phyloP scores from a whole-genome alignment of 257 asterid genomes.

The Forsythia suspensa region DNA sequence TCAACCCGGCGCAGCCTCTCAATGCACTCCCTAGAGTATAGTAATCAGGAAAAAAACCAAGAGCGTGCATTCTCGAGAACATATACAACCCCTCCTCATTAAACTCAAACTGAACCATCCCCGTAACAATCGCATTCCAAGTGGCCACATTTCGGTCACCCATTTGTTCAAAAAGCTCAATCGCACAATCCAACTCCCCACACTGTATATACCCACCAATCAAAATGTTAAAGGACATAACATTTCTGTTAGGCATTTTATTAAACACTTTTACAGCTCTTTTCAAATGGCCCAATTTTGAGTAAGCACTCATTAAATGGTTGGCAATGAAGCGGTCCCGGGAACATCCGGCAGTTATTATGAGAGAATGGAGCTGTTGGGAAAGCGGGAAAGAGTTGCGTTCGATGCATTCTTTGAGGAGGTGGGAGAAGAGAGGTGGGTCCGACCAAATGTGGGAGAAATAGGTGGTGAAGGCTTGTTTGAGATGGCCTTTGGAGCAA shows the following conservation, averaged over 20 bases:
- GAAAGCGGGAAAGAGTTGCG: constrained; percentile 41
- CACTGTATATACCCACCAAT: constrained; percentile 68
- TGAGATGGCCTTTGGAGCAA: constrained; percentile 52
- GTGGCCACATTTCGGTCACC: constrained; percentile 68
- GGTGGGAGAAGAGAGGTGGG: constrained; percentile 60
- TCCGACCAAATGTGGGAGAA: constrained; percentile 44
- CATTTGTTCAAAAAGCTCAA: constrained; percentile 65
- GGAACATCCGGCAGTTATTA: constrained; percentile 52
- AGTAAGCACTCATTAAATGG: constrained; percentile 60
- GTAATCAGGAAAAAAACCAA: constrained; percentile 64
- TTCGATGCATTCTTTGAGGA: constrained; percentile 63
- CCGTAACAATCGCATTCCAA: constrained; percentile 86
- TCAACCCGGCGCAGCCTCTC: constrained; percentile 89
- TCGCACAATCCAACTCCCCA: constrained; percentile 56
- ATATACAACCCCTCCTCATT: constrained; percentile 59
- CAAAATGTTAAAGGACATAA: constrained; percentile 75
- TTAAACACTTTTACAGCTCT: constrained; percentile 56
- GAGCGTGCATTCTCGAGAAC: constrained; percentile 54
- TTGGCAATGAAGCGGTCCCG: constrained; percentile 58
- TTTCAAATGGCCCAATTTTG: constrained; percentile 48
- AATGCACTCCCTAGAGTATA: constrained; percentile 76
- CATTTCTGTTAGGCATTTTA: constrained; percentile 58
- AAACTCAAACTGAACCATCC: constrained; percentile 56
- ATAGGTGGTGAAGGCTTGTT: constrained; percentile 52
- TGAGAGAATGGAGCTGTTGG: constrained; percentile 70